Conservation (phyloP, 208 protist genomes). For the Leishmania arabica region DNA sequence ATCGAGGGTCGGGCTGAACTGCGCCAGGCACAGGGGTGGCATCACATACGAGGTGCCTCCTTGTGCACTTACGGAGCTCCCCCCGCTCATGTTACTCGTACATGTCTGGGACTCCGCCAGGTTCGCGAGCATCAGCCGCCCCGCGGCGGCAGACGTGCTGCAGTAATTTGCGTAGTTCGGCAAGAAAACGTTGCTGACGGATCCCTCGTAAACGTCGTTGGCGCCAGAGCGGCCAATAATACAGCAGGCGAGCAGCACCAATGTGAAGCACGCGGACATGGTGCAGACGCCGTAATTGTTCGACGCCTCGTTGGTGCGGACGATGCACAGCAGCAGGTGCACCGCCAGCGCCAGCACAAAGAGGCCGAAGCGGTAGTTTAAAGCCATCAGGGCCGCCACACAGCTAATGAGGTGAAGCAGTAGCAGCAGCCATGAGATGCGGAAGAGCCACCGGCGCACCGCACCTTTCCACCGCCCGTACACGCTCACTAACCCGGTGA, state of each 20-base stretch:
- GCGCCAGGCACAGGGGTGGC: slow-evolving; percentile 44
- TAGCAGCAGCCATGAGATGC: slow-evolving; percentile 43
- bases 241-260: slow-evolving; percentile 54
- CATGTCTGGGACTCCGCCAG: neutral
- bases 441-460: slow-evolving; percentile 48
- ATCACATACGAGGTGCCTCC: neutral
- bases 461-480: slow-evolving; percentile 45
- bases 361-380: slow-evolving; percentile 57
- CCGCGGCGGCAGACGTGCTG: slow-evolving; percentile 10
- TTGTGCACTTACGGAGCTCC: neutral
- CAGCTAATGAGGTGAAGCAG: slow-evolving; percentile 51
- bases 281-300: slow-evolving; percentile 57
- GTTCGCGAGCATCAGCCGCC: neutral
- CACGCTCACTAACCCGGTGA: slow-evolving; percentile 42
- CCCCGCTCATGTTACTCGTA: neutral
- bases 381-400: slow-evolving; percentile 43
- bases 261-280: slow-evolving; percentile 28
- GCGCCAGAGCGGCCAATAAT: slow-evolving; percentile 41
- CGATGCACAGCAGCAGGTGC: slow-evolving; percentile 49
- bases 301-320: slow-evolving; percentile 48
- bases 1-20: slow-evolving; percentile 40
- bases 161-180: slow-evolving; percentile 37
- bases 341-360: slow-evolving; percentile 56
- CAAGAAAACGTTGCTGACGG: slow-evolving; percentile 32
- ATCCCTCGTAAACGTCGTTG: slow-evolving; percentile 27